Conservation (phyloP, 306 rosid species). For the Potentilla sterilis region DNA sequence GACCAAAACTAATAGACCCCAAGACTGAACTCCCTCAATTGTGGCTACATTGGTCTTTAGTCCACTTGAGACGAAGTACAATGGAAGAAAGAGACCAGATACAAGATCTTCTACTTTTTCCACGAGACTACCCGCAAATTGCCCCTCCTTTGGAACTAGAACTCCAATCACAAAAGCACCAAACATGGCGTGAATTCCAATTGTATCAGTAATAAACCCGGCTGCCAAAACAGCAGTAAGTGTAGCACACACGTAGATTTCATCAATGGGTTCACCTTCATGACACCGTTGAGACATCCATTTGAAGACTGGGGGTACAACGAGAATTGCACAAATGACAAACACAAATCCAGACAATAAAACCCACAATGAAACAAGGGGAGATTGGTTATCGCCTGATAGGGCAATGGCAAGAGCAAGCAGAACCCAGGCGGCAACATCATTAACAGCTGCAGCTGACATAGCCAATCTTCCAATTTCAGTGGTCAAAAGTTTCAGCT, state of each 20-base stretch:
- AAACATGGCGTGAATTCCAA: slow-evolving; percentile 92
- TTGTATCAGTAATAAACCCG: slow-evolving; percentile 69
- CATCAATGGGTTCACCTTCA: slow-evolving; percentile 71
- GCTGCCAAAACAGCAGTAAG: slow-evolving; percentile 71
- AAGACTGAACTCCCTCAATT: slow-evolving; percentile 70
- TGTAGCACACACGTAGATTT: slow-evolving; percentile 66
- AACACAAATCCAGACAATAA: slow-evolving; percentile 61
- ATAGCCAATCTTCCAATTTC: slow-evolving; percentile 71
- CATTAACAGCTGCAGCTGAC: slow-evolving; percentile 96
- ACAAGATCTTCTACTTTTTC: slow-evolving; percentile 92
- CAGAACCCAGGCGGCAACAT: slow-evolving; percentile 87
- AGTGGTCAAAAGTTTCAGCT: slow-evolving; percentile 86
- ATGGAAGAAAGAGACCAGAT: slow-evolving; percentile 73
- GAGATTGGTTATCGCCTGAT: slow-evolving; percentile 55
- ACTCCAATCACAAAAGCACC: slow-evolving; percentile 84
- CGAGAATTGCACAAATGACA: slow-evolving; percentile 36
- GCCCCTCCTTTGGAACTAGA: slow-evolving; percentile 71
- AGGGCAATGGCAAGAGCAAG: slow-evolving; percentile 87
- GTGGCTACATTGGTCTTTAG: slow-evolving; percentile 77
- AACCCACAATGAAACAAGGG: slow-evolving; percentile 74
- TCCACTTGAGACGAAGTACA: slow-evolving; percentile 88
- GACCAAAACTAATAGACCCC: slow-evolving; percentile 77
- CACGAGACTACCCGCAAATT: slow-evolving; percentile 65
- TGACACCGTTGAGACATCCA: slow-evolving; percentile 59
- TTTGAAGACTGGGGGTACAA: slow-evolving; percentile 60